phyloP scores from a whole-genome alignment of 2,329 filamentous ascomycete species.

The Penicillium olsonii region DNA sequence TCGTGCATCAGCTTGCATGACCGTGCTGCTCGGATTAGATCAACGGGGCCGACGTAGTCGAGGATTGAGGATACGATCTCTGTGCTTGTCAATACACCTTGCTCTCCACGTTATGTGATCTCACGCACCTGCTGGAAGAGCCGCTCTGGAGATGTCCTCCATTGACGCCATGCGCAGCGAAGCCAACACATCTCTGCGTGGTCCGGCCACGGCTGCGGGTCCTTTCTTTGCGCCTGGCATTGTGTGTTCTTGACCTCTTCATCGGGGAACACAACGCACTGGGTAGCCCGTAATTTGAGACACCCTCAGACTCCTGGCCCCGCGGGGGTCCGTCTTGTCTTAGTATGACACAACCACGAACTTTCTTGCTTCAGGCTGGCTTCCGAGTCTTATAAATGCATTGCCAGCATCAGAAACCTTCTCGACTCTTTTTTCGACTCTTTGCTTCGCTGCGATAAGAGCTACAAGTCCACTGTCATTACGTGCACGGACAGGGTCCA shows the following conservation, averaged over 20 bases:
- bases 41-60: conserved; percentile 81
- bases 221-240: conserved; percentile 56
- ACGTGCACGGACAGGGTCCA: conserved; percentile 9
- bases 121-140: conserved; percentile 74
- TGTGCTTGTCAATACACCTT: conserved; percentile 39
- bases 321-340: conserved; percentile 4
- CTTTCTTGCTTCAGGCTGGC: not conserved
- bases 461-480: conserved; percentile 5
- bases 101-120: not conserved
- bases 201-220: conserved; percentile 32
- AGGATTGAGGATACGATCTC: conserved; percentile 88
- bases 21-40: conserved; percentile 82
- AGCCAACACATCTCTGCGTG: conserved; percentile 63
- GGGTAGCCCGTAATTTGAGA: conserved; percentile 3
- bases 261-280: conserved; percentile 24
- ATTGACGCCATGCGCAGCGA: conserved; percentile 80
- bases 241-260: conserved; percentile 24
- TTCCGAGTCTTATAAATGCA: conserved; percentile 1
- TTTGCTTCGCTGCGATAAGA: not conserved
- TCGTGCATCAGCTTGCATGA: conserved; percentile 85
- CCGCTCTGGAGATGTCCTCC: conserved; percentile 69
- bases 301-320: not conserved
- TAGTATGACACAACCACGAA: not conserved
- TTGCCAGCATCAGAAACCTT: not conserved
- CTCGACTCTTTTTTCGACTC: not conserved